Conservation (phyloP, 202 grass and related monocot species). For the Hordeum pubiflorum region DNA sequence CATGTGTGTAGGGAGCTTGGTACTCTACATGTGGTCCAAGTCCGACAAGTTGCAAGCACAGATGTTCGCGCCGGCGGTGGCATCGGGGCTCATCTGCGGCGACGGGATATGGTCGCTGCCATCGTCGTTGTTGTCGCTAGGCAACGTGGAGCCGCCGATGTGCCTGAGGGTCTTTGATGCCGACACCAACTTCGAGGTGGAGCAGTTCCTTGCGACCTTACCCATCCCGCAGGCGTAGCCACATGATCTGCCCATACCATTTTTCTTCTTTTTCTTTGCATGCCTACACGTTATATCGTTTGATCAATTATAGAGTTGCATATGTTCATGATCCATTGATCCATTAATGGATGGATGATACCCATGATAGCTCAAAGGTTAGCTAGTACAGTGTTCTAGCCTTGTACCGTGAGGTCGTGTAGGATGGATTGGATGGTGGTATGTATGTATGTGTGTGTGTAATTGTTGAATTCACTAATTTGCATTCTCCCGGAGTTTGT, state of each 20-base stretch:
- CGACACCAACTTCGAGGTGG: conserved; percentile 30
- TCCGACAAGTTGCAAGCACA: conserved; percentile 15
- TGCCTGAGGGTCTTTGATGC: conserved; percentile 48
- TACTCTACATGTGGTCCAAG: conserved; percentile 47
- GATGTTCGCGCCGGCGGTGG: conserved; percentile 43
- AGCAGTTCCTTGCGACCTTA: conserved; percentile 29
- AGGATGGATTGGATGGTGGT: neutral
- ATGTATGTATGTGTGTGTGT: neutral
- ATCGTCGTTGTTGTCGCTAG: conserved; percentile 43
- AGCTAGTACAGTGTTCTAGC: neutral
- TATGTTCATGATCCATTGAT: neutral
- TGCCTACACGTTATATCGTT: neutral
- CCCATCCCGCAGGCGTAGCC: neutral
- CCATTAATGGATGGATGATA: neutral
- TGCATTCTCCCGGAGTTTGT: neutral
- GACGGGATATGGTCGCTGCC: conserved; percentile 67
- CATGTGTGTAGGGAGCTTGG: conserved; percentile 59
- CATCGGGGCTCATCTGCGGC: conserved; percentile 65
- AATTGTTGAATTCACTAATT: neutral
- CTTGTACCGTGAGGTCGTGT: neutral
- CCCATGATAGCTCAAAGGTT: neutral
- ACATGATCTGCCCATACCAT: neutral
- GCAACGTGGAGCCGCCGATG: conserved; percentile 44
- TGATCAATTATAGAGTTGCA: neutral
- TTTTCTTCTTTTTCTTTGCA: neutral